Conservation (phyloP, 129 eudicot species). For the Oenanthe sinensis region DNA sequence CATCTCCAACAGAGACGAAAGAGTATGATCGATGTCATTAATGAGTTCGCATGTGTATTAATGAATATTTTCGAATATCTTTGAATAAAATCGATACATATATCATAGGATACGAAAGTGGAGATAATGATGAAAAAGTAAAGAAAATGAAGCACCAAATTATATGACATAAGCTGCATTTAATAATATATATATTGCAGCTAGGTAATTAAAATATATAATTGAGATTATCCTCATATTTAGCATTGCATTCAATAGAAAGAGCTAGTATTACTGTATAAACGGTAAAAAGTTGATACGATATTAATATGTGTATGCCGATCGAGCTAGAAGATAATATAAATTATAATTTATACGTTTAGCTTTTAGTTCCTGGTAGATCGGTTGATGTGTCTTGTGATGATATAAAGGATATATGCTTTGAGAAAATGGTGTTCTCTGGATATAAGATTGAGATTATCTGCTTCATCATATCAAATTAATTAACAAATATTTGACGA, state of each 20-base stretch:
- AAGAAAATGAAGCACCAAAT: background rate
- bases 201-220: background rate
- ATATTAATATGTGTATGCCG: background rate
- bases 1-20: too few relatives aligned
- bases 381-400: background rate
- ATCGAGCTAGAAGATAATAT: background rate
- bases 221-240: conserved; percentile 7
- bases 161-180: background rate
- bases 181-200: background rate
- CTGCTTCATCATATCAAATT: background rate
- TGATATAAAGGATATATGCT: background rate
- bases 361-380: background rate
- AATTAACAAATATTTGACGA: background rate
- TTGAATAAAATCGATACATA: background rate
- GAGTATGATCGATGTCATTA: too few relatives aligned
- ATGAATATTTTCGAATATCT: too few relatives aligned
- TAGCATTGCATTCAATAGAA: background rate
- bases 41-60: too few relatives aligned
- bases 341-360: background rate
- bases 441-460: background rate
- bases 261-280: too few relatives aligned
- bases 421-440: background rate
- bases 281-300: too few relatives aligned
- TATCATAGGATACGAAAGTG: background rate
- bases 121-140: background rate